Conservation (phyloP, 352 stramenopile genomes). For the Elongisporangium undulatum region DNA sequence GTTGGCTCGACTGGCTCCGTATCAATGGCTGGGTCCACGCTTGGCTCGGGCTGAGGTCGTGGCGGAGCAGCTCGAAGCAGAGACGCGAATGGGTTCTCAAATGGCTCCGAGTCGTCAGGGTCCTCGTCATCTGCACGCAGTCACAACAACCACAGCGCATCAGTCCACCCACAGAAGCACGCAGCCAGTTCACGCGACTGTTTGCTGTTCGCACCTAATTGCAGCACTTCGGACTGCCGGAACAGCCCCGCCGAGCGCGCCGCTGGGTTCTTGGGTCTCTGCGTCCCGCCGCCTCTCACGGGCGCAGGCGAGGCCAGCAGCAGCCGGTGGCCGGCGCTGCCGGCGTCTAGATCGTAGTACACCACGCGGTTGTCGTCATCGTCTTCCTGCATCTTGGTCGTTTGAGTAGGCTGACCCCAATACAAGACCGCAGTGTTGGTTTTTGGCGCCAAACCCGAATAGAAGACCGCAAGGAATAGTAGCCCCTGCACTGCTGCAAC, state of each 20-base stretch:
- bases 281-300: background rate
- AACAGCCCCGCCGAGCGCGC: background rate
- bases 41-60: slow-evolving; percentile 1
- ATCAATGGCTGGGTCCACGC: background rate
- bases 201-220: background rate
- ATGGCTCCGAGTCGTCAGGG: slow-evolving; percentile 22
- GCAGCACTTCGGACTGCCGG: background rate
- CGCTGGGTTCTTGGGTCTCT: background rate
- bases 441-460: background rate
- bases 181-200: too few relatives aligned
- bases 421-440: background rate
- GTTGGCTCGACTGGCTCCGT: background rate
- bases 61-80: slow-evolving; percentile 26
- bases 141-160: background rate
- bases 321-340: too few relatives aligned
- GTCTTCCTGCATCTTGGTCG: background rate
- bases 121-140: slow-evolving; percentile 23
- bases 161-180: too few relatives aligned
- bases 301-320: background rate
- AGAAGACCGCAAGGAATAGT: background rate
- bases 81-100: slow-evolving; percentile 63
- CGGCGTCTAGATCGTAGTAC: background rate
- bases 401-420: background rate
- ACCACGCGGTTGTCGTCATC: background rate
- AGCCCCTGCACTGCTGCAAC: background rate